Evolutionary conservation across 257 asterid genomes (phyloP).

Genomic region (Pogostemon cablin): DNA sequence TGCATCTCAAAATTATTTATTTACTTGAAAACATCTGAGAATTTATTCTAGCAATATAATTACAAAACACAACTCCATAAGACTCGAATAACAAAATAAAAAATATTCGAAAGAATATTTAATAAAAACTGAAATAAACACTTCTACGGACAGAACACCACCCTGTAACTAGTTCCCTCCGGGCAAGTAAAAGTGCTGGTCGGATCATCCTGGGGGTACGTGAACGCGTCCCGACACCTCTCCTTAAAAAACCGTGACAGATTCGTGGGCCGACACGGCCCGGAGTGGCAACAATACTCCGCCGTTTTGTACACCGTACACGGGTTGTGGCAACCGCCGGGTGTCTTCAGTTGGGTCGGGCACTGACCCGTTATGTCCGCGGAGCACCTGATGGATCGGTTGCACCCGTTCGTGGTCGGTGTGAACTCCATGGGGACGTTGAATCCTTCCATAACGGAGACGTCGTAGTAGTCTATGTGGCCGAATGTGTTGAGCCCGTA

Average conservation of each 20-base stretch:
- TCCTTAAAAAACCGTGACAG: conserved; percentile 60
- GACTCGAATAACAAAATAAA: no score
- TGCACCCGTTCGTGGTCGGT: conserved; percentile 48
- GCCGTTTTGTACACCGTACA: conserved; percentile 61
- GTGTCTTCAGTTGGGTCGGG: conserved; percentile 44
- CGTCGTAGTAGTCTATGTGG: conserved; percentile 45
- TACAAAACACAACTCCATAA: no score
- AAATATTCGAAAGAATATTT: no score
- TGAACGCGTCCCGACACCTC: conserved; percentile 61
- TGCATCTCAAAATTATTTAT: no score
- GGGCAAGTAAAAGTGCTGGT: conserved; percentile 59
- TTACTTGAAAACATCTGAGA: no score
- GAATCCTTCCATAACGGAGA: conserved; percentile 52
- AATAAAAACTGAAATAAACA: no score
- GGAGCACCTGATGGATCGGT: conserved; percentile 42
- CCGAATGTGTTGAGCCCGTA: conserved; percentile 50
- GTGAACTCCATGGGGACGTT: conserved; percentile 45
- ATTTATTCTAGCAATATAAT: no score
- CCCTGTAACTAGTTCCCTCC: conserved; percentile 45
- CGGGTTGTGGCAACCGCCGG: conserved; percentile 76
- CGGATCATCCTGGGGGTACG: conserved; percentile 59
- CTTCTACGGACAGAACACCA: conserved; percentile 50
- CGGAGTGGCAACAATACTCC: conserved; percentile 63
- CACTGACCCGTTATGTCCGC: conserved; percentile 58
- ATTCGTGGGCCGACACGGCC: conserved; percentile 56